A percentile compares a stretch with the other conserved stretches of the same genome.
phyloP scores from a whole-genome alignment of 768 basidiomycete genomes.

The Tubosaeta sp. region DNA sequence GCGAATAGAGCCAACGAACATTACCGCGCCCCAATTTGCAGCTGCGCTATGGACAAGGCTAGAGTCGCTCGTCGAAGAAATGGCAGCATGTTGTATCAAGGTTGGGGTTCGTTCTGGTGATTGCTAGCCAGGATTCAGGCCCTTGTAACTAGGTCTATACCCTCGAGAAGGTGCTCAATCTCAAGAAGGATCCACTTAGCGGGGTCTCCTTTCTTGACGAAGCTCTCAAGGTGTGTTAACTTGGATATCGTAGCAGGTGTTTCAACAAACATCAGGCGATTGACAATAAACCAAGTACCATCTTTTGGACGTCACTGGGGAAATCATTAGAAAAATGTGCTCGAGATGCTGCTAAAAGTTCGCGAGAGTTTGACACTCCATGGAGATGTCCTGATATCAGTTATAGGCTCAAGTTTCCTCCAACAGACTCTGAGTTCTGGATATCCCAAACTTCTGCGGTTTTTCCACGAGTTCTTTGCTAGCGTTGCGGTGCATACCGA shows the following conservation, averaged over 20 bases:
- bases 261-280: conserved; percentile 50
- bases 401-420: conserved; percentile 77
- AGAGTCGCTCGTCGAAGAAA: conserved; percentile 76
- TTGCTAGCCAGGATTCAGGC: neutral
- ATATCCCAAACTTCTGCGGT: conserved; percentile 81
- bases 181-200: conserved; percentile 81
- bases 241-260: neutral
- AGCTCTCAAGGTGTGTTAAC: conserved; percentile 64
- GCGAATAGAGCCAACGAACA: conserved; percentile 84
- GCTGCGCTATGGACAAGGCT: conserved; percentile 53
- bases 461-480: conserved; percentile 96
- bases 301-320: conserved; percentile 85
- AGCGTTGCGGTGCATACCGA: conserved; percentile 96
- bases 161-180: conserved; percentile 85
- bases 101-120: conserved; percentile 29
- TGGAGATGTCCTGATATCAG: conserved; percentile 3
- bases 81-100: conserved; percentile 90
- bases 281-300: conserved; percentile 87
- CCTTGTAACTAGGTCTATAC: conserved; percentile 69
- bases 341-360: conserved; percentile 78
- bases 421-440: conserved; percentile 85
- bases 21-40: conserved; percentile 84
- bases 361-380: conserved; percentile 2
- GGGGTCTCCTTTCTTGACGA: conserved; percentile 84
- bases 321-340: conserved; percentile 78